Evolutionary conservation across 441 rosid species (phyloP).

Genomic region (Croton setiger): DNA sequence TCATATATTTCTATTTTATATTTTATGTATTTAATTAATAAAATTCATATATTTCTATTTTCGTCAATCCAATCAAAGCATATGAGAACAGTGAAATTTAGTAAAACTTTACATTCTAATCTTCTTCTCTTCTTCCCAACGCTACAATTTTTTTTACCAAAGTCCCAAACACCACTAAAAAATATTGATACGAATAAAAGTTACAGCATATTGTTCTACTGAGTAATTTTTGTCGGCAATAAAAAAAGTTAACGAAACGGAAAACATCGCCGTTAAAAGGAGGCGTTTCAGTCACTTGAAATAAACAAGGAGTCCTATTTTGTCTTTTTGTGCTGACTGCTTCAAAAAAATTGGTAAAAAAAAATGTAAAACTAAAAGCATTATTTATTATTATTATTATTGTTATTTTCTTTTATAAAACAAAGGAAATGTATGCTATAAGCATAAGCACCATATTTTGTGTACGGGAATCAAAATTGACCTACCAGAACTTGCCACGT

Average conservation of each 20-base stretch:
- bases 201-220: background rate
- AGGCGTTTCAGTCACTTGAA: background rate
- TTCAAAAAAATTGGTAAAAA: background rate
- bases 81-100: too few relatives aligned
- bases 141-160: too few relatives aligned
- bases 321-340: conserved; percentile 28
- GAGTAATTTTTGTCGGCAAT: background rate
- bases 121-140: too few relatives aligned
- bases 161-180: too few relatives aligned
- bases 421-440: background rate
- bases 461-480: conserved; percentile 4
- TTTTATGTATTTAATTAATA: too few relatives aligned
- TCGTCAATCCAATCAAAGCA: too few relatives aligned
- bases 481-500: too few relatives aligned
- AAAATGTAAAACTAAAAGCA: background rate
- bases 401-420: background rate
- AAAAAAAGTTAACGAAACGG: conserved; percentile 4
- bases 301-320: conserved; percentile 3
- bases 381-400: too few relatives aligned
- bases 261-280: conserved; percentile 18
- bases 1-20: too few relatives aligned
- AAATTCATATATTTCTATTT: too few relatives aligned
- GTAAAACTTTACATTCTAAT: too few relatives aligned
- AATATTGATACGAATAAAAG: too few relatives aligned
- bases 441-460: background rate